Conservation (phyloP, 116 monocot species). For the Phalaenopsis hybrid region DNA sequence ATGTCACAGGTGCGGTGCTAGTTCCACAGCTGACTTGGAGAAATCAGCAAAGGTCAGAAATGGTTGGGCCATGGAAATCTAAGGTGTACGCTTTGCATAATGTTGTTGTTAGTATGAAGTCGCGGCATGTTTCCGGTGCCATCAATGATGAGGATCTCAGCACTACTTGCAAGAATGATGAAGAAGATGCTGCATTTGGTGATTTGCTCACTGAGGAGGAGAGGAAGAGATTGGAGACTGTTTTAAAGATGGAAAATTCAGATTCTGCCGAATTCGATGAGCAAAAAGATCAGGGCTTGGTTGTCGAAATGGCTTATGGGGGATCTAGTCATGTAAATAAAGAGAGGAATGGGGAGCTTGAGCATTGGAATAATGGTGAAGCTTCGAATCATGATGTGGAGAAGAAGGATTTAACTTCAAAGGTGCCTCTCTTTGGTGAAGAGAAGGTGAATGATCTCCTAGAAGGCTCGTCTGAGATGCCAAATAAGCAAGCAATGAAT, state of each 20-base stretch:
- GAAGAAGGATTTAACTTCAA: slow-evolving; percentile 14
- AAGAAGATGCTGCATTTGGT: slow-evolving; percentile 17
- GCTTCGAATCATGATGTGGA: slow-evolving; percentile 8
- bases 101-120: slow-evolving; percentile 52
- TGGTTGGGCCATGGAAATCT: slow-evolving; percentile 50
- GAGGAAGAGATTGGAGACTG: slow-evolving; percentile 26
- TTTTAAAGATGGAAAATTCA: slow-evolving; percentile 15
- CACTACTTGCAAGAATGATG: slow-evolving; percentile 13
- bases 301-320: background rate
- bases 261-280: too few species aligned
- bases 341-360: slow-evolving; percentile 25
- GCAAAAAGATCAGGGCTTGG: background rate
- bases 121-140: slow-evolving; percentile 20
- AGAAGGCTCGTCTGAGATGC: slow-evolving; percentile 18
- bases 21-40: slow-evolving; percentile 66
- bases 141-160: slow-evolving; percentile 23
- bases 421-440: slow-evolving; percentile 17
- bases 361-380: slow-evolving; percentile 13
- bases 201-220: slow-evolving; percentile 29
- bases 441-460: slow-evolving; percentile 24
- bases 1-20: slow-evolving; percentile 60
- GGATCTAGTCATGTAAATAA: slow-evolving; percentile 20
- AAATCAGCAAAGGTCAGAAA: slow-evolving; percentile 42
- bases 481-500: slow-evolving; percentile 9
- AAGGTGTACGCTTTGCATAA: slow-evolving; percentile 61